Base-by-base conservation (phyloP, 371 early-diverging fungal genomes). In the Haplosporangium sp. region DNA sequence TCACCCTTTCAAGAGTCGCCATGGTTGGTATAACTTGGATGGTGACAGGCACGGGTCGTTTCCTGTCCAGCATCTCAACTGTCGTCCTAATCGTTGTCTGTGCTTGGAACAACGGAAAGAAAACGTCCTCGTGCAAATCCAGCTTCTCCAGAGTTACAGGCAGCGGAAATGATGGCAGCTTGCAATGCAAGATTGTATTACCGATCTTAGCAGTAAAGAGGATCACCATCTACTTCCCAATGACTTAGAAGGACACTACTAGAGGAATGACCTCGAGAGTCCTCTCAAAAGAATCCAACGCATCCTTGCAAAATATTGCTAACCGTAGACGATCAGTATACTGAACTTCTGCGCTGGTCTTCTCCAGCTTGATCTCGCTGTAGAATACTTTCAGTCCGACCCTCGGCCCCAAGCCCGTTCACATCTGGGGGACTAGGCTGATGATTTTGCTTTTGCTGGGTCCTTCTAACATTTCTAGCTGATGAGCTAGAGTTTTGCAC, bases 161-260 rank as follows among this genome's bases (percentile, higher is more conserved):
- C 13, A 65, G n/a, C 44, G 19, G n/a, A 35, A 65, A 42, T 4
- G 65, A 56, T 3, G 56, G 57, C 27, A 65, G 19, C 45, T 56
- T 55, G 44, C 44, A 56, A 40, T 65, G 65, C 57, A 65, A 27
- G 57, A 57, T 65, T n/a, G 65, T 44, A 44, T 65, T 65, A 38
- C 40, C 45, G 42, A 65, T 15, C 53, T 52, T 65, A 38, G 44
- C 57, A 1, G 57, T 57, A 65, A 42, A 56, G 39, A 56, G 53
- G 44, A 63, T 38, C 45, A 35, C 40, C 42, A 57, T 45, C 9
- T 65, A 27, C 8, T 35, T 34, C 45, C 44, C 65, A 20, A 65
- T 52, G 34, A 56, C 57, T 17, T 65, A 57, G 45, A 57, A 55
- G 35, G 65, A 56, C 19, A 65, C 45, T 13, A 57, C 57, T 7